Evolutionary conservation across 2,329 filamentous ascomycete species (phyloP).

Genomic region (Septoria petroselini): DNA sequence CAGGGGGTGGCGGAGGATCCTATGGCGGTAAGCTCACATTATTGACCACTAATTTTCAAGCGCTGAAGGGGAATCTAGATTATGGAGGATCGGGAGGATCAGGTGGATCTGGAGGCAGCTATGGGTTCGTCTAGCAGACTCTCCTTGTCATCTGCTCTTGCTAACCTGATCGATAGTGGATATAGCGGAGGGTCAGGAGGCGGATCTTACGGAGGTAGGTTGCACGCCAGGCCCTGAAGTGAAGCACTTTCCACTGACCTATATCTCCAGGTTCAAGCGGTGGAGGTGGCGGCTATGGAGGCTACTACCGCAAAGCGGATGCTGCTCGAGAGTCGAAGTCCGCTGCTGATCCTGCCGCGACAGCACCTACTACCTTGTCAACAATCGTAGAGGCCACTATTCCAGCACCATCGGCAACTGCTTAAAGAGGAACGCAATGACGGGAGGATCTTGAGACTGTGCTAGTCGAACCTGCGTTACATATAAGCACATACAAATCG

Average conservation of each 20-base stretch:
- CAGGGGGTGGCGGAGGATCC: neutral
- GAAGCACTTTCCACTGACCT: neutral
- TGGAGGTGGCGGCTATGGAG: neutral
- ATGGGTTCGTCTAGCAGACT: neutral
- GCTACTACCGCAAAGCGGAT: neutral
- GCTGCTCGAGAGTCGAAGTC: neutral
- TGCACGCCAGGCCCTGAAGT: neutral
- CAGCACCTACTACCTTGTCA: too few species aligned
- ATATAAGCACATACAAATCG: too few species aligned
- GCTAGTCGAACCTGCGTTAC: too few species aligned
- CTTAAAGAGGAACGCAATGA: too few species aligned
- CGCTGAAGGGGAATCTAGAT: too few species aligned
- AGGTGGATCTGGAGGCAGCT: neutral
- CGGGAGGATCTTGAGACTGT: too few species aligned
- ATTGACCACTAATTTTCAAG: too few species aligned
- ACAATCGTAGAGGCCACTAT: too few species aligned
- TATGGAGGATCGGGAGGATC: too few species aligned
- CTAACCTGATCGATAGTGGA: neutral
- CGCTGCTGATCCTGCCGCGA: too few species aligned
- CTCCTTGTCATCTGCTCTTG: neutral
- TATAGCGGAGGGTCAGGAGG: neutral
- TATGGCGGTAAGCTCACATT: neutral
- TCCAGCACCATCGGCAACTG: too few species aligned
- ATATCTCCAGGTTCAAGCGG: neutral
- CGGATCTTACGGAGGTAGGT: neutral